These are phyloP conservation scores for Solanum ossicruentum DNA, from an alignment of 257 asterid species.

Conservation along the genomic window DNA sequence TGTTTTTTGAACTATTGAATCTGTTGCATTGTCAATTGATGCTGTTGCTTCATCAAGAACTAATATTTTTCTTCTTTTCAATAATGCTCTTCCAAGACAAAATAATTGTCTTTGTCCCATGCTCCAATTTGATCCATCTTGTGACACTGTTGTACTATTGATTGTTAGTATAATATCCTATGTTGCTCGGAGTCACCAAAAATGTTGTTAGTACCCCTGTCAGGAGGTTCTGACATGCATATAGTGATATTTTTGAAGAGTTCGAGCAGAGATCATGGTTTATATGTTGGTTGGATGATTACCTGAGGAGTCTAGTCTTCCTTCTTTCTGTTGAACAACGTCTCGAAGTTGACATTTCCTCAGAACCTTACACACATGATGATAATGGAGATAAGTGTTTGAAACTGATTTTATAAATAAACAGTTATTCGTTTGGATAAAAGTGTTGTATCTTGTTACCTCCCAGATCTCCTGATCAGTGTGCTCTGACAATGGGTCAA, in stretches of 20 bases:
- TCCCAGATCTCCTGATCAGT: conserved; percentile 22
- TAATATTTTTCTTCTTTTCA: conserved; percentile 18
- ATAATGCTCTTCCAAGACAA: conserved; percentile 21
- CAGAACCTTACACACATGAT: conserved; percentile 2
- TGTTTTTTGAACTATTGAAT: conserved; percentile 15
- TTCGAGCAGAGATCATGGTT: background rate
- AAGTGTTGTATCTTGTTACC: background rate
- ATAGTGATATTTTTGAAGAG: background rate
- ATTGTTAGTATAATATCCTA: background rate
- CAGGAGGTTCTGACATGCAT: background rate
- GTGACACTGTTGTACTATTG: background rate
- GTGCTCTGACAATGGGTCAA: conserved; percentile 19
- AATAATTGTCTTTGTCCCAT: conserved; percentile 32
- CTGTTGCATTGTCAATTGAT: conserved; percentile 27
- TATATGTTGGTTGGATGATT: background rate
- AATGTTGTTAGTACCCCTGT: background rate
- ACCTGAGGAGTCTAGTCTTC: conserved; percentile 20
- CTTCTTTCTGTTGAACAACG: conserved; percentile 13
- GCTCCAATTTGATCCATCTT: conserved; percentile 33
- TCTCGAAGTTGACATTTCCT: conserved; percentile 22
- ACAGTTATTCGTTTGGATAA: background rate
- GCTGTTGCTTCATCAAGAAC: conserved; percentile 34
- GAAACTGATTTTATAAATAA: background rate
- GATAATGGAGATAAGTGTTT: background rate
- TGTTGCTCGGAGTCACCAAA: background rate